These are phyloP conservation scores for Rutstroemia sydowiana DNA, from an alignment of 2,329 filamentous ascomycete species.

Conservation along the genomic window DNA sequence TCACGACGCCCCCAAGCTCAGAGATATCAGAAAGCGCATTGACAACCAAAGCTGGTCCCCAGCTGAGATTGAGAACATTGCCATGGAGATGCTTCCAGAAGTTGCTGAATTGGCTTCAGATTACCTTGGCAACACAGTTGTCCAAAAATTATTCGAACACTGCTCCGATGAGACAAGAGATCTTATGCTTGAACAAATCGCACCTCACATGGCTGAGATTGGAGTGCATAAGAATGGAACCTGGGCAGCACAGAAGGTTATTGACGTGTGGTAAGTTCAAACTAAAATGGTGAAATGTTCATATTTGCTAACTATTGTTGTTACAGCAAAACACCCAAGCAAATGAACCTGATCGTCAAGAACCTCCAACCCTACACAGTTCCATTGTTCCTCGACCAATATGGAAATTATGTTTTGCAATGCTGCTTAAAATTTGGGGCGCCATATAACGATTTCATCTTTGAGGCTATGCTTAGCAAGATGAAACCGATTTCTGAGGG, in stretches of 20 bases:
- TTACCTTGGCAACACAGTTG: constrained; percentile 97
- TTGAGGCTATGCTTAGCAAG: constrained; percentile 89
- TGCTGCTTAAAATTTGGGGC: constrained; percentile 88
- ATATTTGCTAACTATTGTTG: not conserved
- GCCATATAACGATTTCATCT: constrained; percentile 92
- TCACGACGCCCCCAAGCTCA: constrained; percentile 87
- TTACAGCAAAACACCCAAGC: constrained; percentile 64
- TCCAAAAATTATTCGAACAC: constrained; percentile 96
- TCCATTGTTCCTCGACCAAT: constrained; percentile 92
- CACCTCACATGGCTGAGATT: constrained; percentile 90
- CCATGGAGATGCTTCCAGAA: constrained; percentile 89
- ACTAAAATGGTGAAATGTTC: not conserved
- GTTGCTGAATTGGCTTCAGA: constrained; percentile 92
- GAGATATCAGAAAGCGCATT: constrained; percentile 94
- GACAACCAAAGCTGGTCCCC: constrained; percentile 86
- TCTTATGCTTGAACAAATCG: constrained; percentile 81
- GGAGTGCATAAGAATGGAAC: constrained; percentile 99
- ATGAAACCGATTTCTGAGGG: constrained; percentile 94
- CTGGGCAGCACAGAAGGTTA: constrained; percentile 99
- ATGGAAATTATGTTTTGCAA: constrained; percentile 96
- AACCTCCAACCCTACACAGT: constrained; percentile 79
- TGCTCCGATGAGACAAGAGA: constrained; percentile 88
- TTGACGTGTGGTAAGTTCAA: constrained; percentile 63
- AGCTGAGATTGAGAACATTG: constrained; percentile 85
- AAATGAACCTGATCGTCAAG: constrained; percentile 80